Base-by-base conservation (phyloP, 768 basidiomycete genomes). In the Naganishia friedmannii region DNA sequence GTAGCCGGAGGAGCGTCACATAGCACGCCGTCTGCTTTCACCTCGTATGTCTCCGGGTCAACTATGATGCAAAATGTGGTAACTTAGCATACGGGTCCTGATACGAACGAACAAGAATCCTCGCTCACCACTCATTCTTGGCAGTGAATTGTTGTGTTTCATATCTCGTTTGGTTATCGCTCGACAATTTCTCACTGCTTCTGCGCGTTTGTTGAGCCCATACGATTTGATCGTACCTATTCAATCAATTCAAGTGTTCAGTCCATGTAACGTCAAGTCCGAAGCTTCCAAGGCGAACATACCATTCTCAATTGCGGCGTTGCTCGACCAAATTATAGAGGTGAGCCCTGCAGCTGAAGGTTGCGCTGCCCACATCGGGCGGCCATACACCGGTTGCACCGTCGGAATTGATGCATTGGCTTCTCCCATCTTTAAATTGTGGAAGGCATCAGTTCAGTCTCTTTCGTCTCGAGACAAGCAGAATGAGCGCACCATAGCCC, bases 371-470 rank as follows among this genome's bases (percentile, higher is more conserved):
- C 94, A 99, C 96, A 98, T 98, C 0, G 92, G 92, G 53, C 89
- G 87, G 10, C 88, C 87, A 72, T 87, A 87, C 78, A 88, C 86
- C 0, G 96, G 96, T 78, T 98, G 93, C 0, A 99, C 92, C 1
- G 92, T 91, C 15, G 96, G 93, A 72, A 99, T 98, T 9, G 93
- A 94, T 1, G 86, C 96, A 80, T 97, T 98, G 0, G 95, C 90
- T 54, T 99, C 96, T 21, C 96, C 96, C 88, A 99, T 90, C 90
- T 94, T n/a, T n/a, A n/a, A 74, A 26, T 53, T 57, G 42, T 19
- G 34, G 34, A 37, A 23, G 12, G 19, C 29, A 19, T 19, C 26
- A 58, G 19, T 42, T 67, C 8, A 65, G 65, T n/a, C n/a, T 21
- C 51, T 17, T 51, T 6, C 23, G 17, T 39, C 19, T 51, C 39